Evolutionary conservation across 306 rosid genomes (phyloP).

Genomic region (Quillaja saponaria): DNA sequence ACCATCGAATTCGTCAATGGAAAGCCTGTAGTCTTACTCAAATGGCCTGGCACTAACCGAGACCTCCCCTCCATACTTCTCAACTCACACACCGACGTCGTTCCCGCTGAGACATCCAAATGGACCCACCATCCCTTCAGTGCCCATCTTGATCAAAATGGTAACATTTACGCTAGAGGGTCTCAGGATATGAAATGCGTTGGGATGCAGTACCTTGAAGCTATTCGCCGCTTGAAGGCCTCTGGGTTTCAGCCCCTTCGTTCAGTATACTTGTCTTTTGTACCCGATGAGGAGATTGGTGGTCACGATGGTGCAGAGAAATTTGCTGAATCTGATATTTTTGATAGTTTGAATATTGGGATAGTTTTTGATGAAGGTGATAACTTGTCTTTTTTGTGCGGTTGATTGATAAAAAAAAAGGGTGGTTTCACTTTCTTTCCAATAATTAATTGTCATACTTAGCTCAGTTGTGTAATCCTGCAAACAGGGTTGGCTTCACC

Average conservation of each 20-base stretch:
- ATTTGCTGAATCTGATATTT: conserved; percentile 52
- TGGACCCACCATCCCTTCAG: conserved; percentile 76
- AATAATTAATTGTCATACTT: too few relatives aligned
- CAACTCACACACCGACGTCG: conserved; percentile 91
- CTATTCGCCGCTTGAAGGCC: conserved; percentile 60
- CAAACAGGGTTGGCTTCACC: conserved; percentile 75
- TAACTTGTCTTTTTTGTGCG: neutral
- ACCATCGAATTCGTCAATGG: conserved; percentile 58
- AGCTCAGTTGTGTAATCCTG: neutral
- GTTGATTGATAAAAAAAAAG: too few relatives aligned
- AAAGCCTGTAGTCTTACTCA: conserved; percentile 71
- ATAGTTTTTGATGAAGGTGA: conserved; percentile 87
- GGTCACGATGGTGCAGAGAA: conserved; percentile 69
- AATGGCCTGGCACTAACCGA: conserved; percentile 75
- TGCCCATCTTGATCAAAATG: conserved; percentile 60
- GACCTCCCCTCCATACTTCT: conserved; percentile 71
- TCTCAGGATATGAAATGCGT: conserved; percentile 98
- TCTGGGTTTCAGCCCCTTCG: conserved; percentile 58
- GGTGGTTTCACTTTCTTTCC: too few relatives aligned
- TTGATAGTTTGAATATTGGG: conserved; percentile 65
- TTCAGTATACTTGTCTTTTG: conserved; percentile 59
- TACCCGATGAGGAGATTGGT: conserved; percentile 91
- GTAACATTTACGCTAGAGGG: conserved; percentile 69
- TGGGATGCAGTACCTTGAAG: conserved; percentile 89
- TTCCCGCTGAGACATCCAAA: conserved; percentile 64